phyloP scores from a whole-genome alignment of 176 grass and related monocot species.

The sorghum (Sorghum bicolor) region Sorghum_bicolor_NCBIv3 NC_012875.2:48930001-48930500 shows the following conservation, averaged over 20 bases:
- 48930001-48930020: neutral
- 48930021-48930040: neutral
- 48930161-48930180: neutral
- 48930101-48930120: neutral
- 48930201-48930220: neutral
- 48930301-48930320: neutral
- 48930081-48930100: neutral
- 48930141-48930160: neutral
- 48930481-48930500: neutral
- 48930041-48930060: neutral
- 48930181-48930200: neutral
- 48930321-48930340: neutral
- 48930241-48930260: slow-evolving; percentile 12
- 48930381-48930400: neutral
- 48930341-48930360: neutral
- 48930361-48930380: neutral
- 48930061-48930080: neutral
- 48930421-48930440: neutral
- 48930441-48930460: neutral
- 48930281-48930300: neutral
- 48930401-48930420: neutral
- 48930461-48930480: neutral
- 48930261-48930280: neutral
- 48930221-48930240: neutral
- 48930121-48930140: neutral